phyloP scores from a whole-genome alignment of 192 early-diverging fungal genomes.

The Podila epicladia region DNA sequence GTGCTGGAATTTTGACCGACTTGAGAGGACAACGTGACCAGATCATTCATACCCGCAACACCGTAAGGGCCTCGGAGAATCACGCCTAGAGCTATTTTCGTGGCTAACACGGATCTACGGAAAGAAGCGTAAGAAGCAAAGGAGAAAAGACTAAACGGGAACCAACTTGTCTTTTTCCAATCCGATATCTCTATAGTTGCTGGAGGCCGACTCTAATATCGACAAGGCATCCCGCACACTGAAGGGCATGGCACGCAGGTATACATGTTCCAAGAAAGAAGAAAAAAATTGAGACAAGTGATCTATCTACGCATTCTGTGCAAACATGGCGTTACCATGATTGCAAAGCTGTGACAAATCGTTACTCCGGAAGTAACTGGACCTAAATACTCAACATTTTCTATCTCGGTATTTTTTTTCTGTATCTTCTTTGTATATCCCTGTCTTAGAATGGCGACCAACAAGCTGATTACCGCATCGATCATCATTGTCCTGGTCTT shows the following conservation, averaged over 20 bases:
- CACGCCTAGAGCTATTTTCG: neutral
- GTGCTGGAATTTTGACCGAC: conserved; percentile 83
- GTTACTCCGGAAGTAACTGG: neutral
- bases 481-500: conserved; percentile 85
- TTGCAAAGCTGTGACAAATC: neutral
- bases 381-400: neutral
- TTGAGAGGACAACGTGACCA: conserved; percentile 91
- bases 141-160: no score
- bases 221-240: conserved; percentile 72
- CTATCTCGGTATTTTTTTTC: conserved; percentile 5
- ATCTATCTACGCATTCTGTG: no score
- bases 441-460: conserved; percentile 79
- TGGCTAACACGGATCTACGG: no score
- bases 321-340: no score
- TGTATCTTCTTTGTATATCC: neutral
- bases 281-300: no score
- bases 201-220: conserved; percentile 80
- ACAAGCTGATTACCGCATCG: conserved; percentile 87
- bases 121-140: no score
- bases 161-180: neutral
- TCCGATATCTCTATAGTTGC: conserved; percentile 58
- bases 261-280: conserved; percentile 1
- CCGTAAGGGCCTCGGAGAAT: conserved; percentile 59
- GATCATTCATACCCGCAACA: conserved; percentile 85
- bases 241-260: conserved; percentile 81